These are phyloP conservation scores for Punica granatum DNA, from an alignment of 345 rosid genomes.

Conservation along the genomic window DNA sequence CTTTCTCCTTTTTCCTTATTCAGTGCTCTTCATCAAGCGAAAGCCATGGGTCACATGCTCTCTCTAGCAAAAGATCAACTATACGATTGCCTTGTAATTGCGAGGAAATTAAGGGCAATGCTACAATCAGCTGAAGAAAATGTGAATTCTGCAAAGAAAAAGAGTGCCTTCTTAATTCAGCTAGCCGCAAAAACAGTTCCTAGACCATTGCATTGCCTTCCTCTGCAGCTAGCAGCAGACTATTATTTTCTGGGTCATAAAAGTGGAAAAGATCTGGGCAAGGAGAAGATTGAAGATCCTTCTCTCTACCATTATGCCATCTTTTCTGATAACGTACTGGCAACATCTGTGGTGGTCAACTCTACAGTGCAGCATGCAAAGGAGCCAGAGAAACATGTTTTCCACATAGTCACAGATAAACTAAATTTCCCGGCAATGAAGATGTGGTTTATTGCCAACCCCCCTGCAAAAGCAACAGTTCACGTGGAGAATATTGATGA, in stretches of 20 bases:
- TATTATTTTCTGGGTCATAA: conserved; percentile 52
- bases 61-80: conserved; percentile 74
- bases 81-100: conserved; percentile 65
- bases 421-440: conserved; percentile 47
- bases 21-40: conserved; percentile 84
- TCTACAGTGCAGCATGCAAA: conserved; percentile 63
- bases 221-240: conserved; percentile 78
- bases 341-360: conserved; percentile 93
- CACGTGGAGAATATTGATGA: conserved; percentile 21
- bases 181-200: conserved; percentile 95
- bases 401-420: conserved; percentile 94
- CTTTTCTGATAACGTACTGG: conserved; percentile 91
- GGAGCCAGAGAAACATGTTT: conserved; percentile 79
- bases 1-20: conserved; percentile 9
- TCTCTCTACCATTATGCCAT: conserved; percentile 89
- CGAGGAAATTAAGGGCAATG: conserved; percentile 76
- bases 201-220: conserved; percentile 82
- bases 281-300: conserved; percentile 58
- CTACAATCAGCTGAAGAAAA: conserved; percentile 67
- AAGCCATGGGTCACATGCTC: conserved; percentile 83
- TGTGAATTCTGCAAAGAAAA: conserved; percentile 58
- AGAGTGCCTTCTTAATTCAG: conserved; percentile 87
- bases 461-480: conserved; percentile 20
- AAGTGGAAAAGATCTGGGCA: conserved; percentile 24
- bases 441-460: conserved; percentile 40